phyloP scores from a whole-genome alignment of 192 early-diverging fungal species.

The Geosiphon pyriformis region DNA sequence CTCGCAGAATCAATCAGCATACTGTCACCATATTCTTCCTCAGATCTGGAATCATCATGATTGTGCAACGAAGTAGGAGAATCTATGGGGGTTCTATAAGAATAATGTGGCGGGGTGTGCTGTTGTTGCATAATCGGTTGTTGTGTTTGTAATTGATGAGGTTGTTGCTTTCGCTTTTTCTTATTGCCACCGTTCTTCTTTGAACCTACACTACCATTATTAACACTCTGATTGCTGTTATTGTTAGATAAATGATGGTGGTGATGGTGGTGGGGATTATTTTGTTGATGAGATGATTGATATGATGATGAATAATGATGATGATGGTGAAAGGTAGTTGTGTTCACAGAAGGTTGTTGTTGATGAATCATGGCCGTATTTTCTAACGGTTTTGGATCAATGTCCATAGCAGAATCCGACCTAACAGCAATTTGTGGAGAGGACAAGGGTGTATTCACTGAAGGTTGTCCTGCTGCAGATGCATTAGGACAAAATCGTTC shows the following conservation, averaged over 20 bases:
- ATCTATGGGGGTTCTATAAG: constrained; percentile 21
- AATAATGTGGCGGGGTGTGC: not conserved
- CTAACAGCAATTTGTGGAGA: not conserved
- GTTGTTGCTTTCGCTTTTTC: constrained; percentile 6
- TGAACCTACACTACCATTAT: not conserved
- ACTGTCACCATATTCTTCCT: constrained; percentile 14
- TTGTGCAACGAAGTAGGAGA: constrained; percentile 14
- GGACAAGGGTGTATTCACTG: constrained; percentile 10
- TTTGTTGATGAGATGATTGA: not conserved
- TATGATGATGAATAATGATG: not conserved
- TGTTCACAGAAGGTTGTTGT: not conserved
- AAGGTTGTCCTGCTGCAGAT: not conserved
- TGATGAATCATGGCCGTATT: not conserved
- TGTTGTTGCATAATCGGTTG: not conserved
- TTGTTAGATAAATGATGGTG: not conserved
- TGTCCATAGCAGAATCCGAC: constrained; percentile 10
- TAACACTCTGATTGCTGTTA: not conserved
- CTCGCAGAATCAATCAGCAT: constrained; percentile 4
- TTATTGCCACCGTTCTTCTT: constrained; percentile 4
- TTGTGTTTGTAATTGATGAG: constrained; percentile 4
- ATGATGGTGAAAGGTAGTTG: not conserved
- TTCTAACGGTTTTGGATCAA: not conserved
- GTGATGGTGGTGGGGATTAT: not conserved
- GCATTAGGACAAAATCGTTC: constrained; percentile 23
- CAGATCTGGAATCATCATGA: constrained; percentile 18